Evolutionary conservation across 129 eudicot species (phyloP).

Genomic region (Silybum marianum): DNA sequence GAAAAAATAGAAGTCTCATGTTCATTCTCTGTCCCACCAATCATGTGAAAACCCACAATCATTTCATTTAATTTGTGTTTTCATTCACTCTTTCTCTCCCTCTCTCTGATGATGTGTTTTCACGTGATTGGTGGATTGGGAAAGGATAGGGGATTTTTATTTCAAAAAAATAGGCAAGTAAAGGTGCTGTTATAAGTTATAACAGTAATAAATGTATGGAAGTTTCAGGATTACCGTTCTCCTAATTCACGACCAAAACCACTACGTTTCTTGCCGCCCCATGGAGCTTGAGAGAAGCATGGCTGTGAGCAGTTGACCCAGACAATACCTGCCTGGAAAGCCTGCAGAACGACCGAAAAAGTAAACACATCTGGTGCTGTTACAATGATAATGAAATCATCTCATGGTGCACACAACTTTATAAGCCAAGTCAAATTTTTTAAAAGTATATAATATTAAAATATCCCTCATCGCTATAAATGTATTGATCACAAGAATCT

Average conservation of each 20-base stretch:
- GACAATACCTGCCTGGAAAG: conserved; percentile 66
- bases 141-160: neutral
- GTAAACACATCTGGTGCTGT: neutral
- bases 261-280: conserved; percentile 93
- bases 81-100: neutral
- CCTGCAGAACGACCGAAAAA: conserved; percentile 43
- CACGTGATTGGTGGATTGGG: neutral
- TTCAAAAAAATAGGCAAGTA: neutral
- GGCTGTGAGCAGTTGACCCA: conserved; percentile 98
- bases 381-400: conserved; percentile 1
- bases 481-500: neutral
- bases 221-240: conserved; percentile 58
- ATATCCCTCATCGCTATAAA: neutral
- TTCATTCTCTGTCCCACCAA: neutral
- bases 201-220: neutral
- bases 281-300: conserved; percentile 92
- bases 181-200: neutral
- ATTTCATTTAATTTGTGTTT: neutral
- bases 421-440: neutral
- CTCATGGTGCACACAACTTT: neutral
- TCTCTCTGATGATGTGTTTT: neutral
- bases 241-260: conserved; percentile 97
- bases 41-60: neutral
- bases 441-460: neutral
- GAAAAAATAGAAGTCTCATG: neutral